Conservation (phyloP, 2,329 filamentous ascomycete genomes). For the Parastagonospora nodorum region DNA sequence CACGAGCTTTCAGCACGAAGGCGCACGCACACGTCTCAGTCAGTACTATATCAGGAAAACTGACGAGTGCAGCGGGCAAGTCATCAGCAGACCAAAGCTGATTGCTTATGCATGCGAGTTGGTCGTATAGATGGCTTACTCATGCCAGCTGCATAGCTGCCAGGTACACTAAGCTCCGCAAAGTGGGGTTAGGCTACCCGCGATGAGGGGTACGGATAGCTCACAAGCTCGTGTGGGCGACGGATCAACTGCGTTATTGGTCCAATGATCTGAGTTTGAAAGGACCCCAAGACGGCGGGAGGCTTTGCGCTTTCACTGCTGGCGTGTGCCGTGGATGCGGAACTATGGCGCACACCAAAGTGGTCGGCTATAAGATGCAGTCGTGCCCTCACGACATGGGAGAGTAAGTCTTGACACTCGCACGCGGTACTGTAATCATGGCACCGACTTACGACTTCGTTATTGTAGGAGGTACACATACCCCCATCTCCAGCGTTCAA, state of each 20-base stretch:
- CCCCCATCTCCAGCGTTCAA: neutral
- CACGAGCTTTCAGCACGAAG: too few relatives aligned
- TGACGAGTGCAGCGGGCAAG: too few relatives aligned
- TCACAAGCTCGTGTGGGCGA: neutral
- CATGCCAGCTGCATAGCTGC: neutral
- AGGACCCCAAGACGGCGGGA: neutral
- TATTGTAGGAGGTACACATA: constrained; percentile 46
- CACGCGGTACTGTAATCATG: constrained; percentile 16
- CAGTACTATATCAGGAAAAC: too few relatives aligned
- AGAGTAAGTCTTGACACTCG: neutral
- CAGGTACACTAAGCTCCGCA: too few relatives aligned
- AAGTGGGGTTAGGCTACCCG: neutral
- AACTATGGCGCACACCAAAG: neutral
- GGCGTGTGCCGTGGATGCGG: neutral
- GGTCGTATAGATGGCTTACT: too few relatives aligned
- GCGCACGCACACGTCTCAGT: too few relatives aligned
- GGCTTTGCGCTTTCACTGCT: neutral
- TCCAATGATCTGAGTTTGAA: neutral
- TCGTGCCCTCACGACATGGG: neutral
- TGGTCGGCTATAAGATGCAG: neutral
- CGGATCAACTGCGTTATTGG: too few relatives aligned
- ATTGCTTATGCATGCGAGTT: too few relatives aligned
- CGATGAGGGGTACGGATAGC: neutral
- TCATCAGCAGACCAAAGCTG: too few relatives aligned
- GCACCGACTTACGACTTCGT: constrained; percentile 44